A percentile compares a stretch with the other conserved stretches of the same genome.
These are phyloP conservation scores for Coffea humblotiana DNA, from an alignment of 305 asterid species.

Conservation along the genomic window DNA sequence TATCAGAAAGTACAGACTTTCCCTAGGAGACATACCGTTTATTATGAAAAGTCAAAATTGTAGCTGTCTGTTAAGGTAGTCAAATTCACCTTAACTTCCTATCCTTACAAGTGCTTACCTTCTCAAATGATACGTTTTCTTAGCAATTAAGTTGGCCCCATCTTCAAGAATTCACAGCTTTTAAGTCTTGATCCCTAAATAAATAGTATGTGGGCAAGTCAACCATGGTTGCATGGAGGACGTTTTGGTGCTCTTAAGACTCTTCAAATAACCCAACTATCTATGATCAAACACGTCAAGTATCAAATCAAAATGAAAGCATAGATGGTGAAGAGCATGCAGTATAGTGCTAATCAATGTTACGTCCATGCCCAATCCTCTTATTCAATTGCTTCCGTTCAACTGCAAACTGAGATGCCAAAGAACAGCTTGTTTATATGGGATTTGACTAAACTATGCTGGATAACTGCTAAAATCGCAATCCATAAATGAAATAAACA, in stretches of 20 bases:
- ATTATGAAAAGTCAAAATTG: background rate
- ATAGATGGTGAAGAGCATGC: background rate
- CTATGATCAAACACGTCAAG: background rate
- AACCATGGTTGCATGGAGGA: background rate
- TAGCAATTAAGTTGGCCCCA: too few species aligned
- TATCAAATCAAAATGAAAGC: background rate
- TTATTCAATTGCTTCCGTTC: background rate
- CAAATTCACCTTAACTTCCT: too few species aligned
- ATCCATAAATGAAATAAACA: background rate
- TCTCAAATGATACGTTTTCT: too few species aligned
- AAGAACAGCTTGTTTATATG: background rate
- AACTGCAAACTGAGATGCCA: background rate
- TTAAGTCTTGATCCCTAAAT: too few species aligned
- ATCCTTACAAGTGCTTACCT: too few species aligned
- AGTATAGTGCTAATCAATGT: background rate
- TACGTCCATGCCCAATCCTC: background rate
- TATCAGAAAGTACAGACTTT: too few species aligned
- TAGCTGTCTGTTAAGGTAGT: too few species aligned
- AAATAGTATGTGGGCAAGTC: background rate
- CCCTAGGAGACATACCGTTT: too few species aligned
- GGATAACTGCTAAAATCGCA: background rate
- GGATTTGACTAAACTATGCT: background rate
- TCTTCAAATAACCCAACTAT: background rate
- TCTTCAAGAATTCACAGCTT: too few species aligned
- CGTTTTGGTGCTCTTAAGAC: background rate